phyloP scores from a whole-genome alignment of 495 filamentous ascomycete species.

The Penicillium nucicola region DNA sequence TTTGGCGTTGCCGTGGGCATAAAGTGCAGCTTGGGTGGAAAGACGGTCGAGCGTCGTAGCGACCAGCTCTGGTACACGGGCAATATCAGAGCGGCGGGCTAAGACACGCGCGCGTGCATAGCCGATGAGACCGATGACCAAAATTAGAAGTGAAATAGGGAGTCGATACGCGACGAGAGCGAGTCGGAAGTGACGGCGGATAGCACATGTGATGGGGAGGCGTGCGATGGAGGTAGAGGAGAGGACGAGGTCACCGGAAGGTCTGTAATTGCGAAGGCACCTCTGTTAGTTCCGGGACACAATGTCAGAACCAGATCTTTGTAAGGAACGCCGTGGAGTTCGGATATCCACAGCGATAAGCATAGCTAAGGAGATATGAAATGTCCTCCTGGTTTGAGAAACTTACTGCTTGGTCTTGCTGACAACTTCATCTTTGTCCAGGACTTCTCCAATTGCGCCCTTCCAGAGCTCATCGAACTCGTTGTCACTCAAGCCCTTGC shows the following conservation, averaged over 20 bases:
- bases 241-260: constrained; percentile 52
- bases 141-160: constrained; percentile 71
- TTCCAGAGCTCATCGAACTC: constrained; percentile 94
- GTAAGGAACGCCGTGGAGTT: constrained; percentile 17
- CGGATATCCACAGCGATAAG: constrained; percentile 15
- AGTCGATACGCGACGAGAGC: constrained; percentile 94
- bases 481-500: constrained; percentile 72
- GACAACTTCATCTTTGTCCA: constrained; percentile 76
- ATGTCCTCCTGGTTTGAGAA: constrained; percentile 32
- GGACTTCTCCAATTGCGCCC: constrained; percentile 81
- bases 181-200: constrained; percentile 86
- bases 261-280: constrained; percentile 67
- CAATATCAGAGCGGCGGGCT: constrained; percentile 58
- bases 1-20: constrained; percentile 59
- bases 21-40: constrained; percentile 72
- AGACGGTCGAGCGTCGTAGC: constrained; percentile 78
- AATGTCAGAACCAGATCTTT: constrained; percentile 48
- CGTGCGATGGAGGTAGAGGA: constrained; percentile 76
- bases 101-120: constrained; percentile 58
- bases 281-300: constrained; percentile 71
- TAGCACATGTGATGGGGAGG: constrained; percentile 80
- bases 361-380: constrained; percentile 7
- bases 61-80: constrained; percentile 74
- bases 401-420: constrained; percentile 76
- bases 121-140: constrained; percentile 43